phyloP scores from a whole-genome alignment of 192 early-diverging fungal genomes.

The Gigaspora rosea region DNA sequence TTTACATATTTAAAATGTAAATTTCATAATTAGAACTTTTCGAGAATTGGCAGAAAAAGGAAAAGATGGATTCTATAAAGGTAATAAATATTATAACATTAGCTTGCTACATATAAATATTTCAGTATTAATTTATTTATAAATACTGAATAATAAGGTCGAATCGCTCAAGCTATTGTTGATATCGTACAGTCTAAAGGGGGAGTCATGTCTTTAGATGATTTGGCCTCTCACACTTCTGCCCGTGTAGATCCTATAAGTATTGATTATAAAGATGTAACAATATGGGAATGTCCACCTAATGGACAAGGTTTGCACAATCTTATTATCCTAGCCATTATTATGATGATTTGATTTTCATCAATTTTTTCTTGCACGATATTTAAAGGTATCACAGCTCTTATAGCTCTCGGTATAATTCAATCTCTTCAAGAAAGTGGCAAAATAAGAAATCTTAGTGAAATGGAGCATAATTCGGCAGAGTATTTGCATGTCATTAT shows the following conservation, averaged over 20 bases:
- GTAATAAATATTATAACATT: neutral
- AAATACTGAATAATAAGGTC: conserved; percentile 38
- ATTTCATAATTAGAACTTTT: conserved; percentile 46
- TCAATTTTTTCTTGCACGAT: neutral
- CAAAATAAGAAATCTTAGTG: conserved; percentile 38
- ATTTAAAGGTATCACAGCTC: conserved; percentile 59
- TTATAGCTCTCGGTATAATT: conserved; percentile 71
- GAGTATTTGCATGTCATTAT: conserved; percentile 70
- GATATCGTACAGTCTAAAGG: conserved; percentile 50
- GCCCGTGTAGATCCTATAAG: conserved; percentile 60
- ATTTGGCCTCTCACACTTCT: conserved; percentile 58
- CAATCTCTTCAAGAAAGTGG: conserved; percentile 51
- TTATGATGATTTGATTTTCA: neutral
- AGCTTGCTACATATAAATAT: neutral
- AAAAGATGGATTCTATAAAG: conserved; percentile 65
- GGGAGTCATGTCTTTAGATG: conserved; percentile 66
- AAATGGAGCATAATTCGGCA: conserved; percentile 56
- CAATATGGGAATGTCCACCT: conserved; percentile 72
- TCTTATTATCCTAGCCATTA: neutral
- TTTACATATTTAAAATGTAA: neutral
- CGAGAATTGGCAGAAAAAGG: conserved; percentile 61
- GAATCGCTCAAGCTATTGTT: conserved; percentile 67
- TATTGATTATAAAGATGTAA: conserved; percentile 59
- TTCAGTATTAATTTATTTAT: neutral
- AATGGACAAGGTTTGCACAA: conserved; percentile 56